phyloP scores from a whole-genome alignment of 2,329 filamentous ascomycete genomes.

The Stachybotrys echinatus region DNA sequence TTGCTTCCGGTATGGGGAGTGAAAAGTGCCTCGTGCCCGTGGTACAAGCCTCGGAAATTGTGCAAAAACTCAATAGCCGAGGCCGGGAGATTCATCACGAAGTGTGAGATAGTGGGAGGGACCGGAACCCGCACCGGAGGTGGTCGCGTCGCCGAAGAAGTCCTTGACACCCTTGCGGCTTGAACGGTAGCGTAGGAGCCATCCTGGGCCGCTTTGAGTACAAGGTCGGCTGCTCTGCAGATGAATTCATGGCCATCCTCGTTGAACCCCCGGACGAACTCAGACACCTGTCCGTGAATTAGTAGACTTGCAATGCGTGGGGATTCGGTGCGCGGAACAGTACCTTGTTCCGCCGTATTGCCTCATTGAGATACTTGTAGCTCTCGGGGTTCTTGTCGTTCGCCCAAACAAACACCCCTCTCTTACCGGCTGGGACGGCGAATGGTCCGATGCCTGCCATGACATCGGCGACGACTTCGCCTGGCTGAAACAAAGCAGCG shows the following conservation, averaged over 20 bases:
- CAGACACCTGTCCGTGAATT: conserved; percentile 39
- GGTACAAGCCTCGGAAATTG: conserved; percentile 65
- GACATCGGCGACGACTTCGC: conserved; percentile 89
- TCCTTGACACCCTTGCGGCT: conserved; percentile 31
- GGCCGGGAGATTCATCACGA: conserved; percentile 96
- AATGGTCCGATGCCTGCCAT: conserved; percentile 98
- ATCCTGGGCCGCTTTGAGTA: conserved; percentile 44
- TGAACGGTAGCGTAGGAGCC: conserved; percentile 51
- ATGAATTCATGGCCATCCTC: conserved; percentile 81
- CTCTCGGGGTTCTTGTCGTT: conserved; percentile 96
- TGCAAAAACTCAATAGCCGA: conserved; percentile 79
- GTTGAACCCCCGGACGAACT: conserved; percentile 76
- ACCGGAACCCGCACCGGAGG: conserved; percentile 42
- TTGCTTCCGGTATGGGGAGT: conserved; percentile 49
- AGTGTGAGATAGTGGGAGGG: conserved; percentile 80
- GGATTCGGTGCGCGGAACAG: conserved; percentile 5
- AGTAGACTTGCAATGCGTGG: not conserved
- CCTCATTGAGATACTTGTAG: conserved; percentile 64
- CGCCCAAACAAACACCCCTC: conserved; percentile 87
- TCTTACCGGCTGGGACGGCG: conserved; percentile 84
- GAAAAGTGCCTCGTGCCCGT: conserved; percentile 63
- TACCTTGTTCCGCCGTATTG: conserved; percentile 76
- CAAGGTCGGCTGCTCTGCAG: conserved; percentile 56
- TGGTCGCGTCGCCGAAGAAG: conserved; percentile 28
- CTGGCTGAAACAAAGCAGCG: conserved; percentile 68